Evolutionary conservation across 768 basidiomycete species (phyloP), one percentile per base, ranked within the genome.

Genomic region (Mycena venus): DNA sequence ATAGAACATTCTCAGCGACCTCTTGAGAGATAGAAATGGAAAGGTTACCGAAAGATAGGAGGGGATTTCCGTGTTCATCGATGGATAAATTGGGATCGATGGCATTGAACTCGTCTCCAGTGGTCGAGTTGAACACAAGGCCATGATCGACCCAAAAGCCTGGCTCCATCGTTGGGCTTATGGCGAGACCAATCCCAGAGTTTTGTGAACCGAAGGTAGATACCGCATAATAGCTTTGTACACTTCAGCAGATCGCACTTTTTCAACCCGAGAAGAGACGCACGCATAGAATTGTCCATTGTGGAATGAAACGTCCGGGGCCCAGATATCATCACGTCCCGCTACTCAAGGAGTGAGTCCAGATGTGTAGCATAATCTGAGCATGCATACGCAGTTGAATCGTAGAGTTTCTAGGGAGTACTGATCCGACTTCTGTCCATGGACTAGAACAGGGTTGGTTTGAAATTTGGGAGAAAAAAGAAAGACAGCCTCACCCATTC

Each of bases 61-160:
- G 17, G 3, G 73, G 73, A 8, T 70, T 66, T 40, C 74, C 64
- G 3, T 44, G 56, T 25, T 70, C 74, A 29, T 75, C 74, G 31
- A 70, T 66, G 5, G 63, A 55, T 23, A 70, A 38, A 51, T 70
- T 75, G 25, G 74, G 74, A 47, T 75, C 74, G 15, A 75, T 75
- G 21, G 74, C 69, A 27, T 70, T 75, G 64, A 70, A 75, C 15
- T 61, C 49, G 51, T 75, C 74, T 55, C 74, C 74, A 2, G 74
- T 70, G 3, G 64, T 65, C 1, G 73, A 74, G 25, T 70, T 69
- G 59, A 67, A 70, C 0, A 75, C 74, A 11, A 70, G 74, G 7
- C 74, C 74, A n/a, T 70, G 74, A 21, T 75, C 74, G 9, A 70
- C 59, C 73, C 73, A 75, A 0, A 69, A 55, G 15, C 64, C 74